Evolutionary conservation across 805 yeast species (phyloP).

Genomic region (Hermanozyma aechmeae): DNA sequence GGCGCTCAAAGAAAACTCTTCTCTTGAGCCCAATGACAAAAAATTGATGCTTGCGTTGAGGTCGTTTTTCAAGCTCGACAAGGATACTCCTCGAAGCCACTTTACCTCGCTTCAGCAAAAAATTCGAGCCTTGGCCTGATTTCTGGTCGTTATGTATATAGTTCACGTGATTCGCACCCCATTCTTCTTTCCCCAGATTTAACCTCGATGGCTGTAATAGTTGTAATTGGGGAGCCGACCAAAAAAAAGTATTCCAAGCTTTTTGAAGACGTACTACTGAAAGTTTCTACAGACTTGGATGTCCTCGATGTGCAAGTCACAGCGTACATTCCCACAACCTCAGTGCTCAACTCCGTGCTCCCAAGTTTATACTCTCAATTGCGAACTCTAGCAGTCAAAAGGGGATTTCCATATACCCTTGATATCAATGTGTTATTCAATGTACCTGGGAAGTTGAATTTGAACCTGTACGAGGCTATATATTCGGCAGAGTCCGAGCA

Average conservation of each 20-base stretch:
- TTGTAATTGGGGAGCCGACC: constrained; percentile 9
- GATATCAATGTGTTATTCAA: constrained; percentile 23
- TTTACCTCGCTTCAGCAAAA: no score
- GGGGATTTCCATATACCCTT: constrained; percentile 16
- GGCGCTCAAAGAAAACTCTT: constrained; percentile 9
- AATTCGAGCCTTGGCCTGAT: no score
- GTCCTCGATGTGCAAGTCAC: constrained; percentile 18
- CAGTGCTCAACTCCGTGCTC: constrained; percentile 18
- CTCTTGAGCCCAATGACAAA: constrained; percentile 9
- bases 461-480: background rate
- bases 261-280: constrained; percentile 3
- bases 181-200: no score
- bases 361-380: constrained; percentile 18
- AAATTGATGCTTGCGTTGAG: constrained; percentile 12
- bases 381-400: constrained; percentile 11
- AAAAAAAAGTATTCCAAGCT: constrained; percentile 6
- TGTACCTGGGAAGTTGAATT: background rate
- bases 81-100: no score
- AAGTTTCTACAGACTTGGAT: background rate
- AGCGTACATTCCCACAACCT: constrained; percentile 11
- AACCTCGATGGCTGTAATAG: constrained; percentile 3
- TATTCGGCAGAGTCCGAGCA: no score
- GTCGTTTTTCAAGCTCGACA: constrained; percentile 9
- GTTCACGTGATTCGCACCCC: background rate
- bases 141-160: no score